Percentiles rank a stretch among this genome's conserved stretches.
These are phyloP conservation scores for Cicer yamashitae DNA, from an alignment of 306 rosid genomes.

Conservation along the genomic window DNA sequence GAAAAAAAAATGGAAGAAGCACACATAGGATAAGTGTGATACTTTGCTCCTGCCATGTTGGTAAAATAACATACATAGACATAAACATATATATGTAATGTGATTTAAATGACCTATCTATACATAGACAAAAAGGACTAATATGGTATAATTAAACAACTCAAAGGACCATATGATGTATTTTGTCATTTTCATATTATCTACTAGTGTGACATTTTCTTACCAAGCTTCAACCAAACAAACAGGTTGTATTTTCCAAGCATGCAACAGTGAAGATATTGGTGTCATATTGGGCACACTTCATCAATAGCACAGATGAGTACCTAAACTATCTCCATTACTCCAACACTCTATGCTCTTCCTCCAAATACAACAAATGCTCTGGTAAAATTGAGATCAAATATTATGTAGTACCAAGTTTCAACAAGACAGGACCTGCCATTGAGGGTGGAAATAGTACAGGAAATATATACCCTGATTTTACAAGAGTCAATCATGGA, in stretches of 20 bases:
- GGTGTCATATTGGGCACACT: conserved; percentile 90
- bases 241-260: conserved; percentile 75
- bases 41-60: no score
- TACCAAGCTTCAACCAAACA: conserved; percentile 34
- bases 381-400: conserved; percentile 88
- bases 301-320: conserved; percentile 65
- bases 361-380: conserved; percentile 74
- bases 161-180: no score
- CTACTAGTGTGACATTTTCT: not conserved
- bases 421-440: conserved; percentile 85
- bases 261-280: conserved; percentile 78
- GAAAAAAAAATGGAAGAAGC: no score
- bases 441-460: conserved; percentile 54
- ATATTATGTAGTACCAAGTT: conserved; percentile 83
- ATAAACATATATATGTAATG: no score
- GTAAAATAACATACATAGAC: no score
- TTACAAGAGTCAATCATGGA: conserved; percentile 84
- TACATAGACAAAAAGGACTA: no score
- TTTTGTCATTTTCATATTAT: not conserved
- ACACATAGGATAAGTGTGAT: no score
- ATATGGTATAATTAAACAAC: no score
- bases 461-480: conserved; percentile 74
- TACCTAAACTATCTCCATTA: conserved; percentile 80
- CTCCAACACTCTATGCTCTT: conserved; percentile 81
- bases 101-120: no score